Base-by-base conservation (phyloP, 768 basidiomycete species). In the Mycena sanguinolenta region DNA sequence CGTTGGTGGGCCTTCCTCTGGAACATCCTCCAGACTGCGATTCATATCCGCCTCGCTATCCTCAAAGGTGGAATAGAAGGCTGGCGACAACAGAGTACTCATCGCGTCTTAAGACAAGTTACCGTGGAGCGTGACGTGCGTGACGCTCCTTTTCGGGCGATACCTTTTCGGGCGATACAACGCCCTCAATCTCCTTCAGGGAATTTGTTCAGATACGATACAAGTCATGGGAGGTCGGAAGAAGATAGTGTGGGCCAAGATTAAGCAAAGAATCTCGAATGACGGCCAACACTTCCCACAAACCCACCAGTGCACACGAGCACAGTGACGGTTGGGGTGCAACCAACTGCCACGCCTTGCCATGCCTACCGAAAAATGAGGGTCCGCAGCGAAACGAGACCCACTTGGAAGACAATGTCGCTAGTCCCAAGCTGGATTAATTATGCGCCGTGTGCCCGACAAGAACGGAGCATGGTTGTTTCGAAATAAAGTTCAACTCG, bases 1-100 rank as follows among this genome's bases (percentile, higher is more conserved):
- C 3, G 77, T 75, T 60, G 69, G 60, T 1, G 72, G 34, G 5
- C 70, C 73, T 72, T 82, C 81, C 63, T 82, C 82, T 25, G 79
- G 81, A 4, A 82, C 81, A 68, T 82, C 81, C 30, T 75, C 77
- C 61, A 82, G 75, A 63, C 77, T 76, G 44, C 76, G 73, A 38
- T 74, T 79, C 79, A 81, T 79, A 39, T 77, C 75, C 36, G 54
- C 65, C 42, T 73, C 72, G 39, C 62, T 70, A 34, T 70, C 69
- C 57, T 73, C 69, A 38, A 73, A 73, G 17, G 69, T 70, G 1
- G 68, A 66, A 27, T 70, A 67, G 55, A 67, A 73, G 7, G 69
- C 72, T 25, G 72, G 72, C 10, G 72, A 73, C 38, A 67, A 28
- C 1, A 58, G 39, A 21, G 67, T 23, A 23, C n/a, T 10, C 59